phyloP scores from a whole-genome alignment of 345 rosid genomes.

The Acer yangbiense region DNA sequence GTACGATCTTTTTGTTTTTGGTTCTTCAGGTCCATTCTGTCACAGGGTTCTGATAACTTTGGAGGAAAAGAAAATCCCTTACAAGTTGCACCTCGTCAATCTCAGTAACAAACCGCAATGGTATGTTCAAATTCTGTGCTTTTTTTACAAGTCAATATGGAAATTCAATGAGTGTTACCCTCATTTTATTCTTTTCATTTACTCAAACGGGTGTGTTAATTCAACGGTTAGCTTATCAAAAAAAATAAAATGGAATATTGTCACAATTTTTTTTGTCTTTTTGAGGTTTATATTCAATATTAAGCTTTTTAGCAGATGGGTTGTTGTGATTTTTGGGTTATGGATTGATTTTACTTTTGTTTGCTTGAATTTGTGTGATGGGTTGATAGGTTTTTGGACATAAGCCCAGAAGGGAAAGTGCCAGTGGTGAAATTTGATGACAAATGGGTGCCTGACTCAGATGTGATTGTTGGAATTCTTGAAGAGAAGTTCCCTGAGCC shows the following conservation, averaged over 20 bases:
- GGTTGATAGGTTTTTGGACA: conserved; percentile 66
- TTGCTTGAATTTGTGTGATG: background rate
- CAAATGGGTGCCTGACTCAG: conserved; percentile 89
- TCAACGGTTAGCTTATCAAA: background rate
- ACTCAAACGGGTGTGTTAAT: background rate
- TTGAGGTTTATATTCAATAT: background rate
- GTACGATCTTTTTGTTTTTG: background rate
- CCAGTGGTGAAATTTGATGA: conserved; percentile 76
- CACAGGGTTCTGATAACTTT: conserved; percentile 69
- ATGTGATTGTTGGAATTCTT: conserved; percentile 70
- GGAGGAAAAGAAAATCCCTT: conserved; percentile 83
- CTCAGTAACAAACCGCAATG: conserved; percentile 74
- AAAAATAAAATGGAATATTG: background rate
- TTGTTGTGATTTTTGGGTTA: conserved; percentile 14
- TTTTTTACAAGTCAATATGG: background rate
- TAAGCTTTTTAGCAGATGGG: conserved; percentile 17
- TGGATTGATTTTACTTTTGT: background rate
- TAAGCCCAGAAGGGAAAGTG: conserved; percentile 81
- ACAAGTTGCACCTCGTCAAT: conserved; percentile 61
- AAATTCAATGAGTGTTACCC: background rate
- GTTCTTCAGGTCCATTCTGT: conserved; percentile 65
- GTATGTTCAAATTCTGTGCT: conserved; percentile 32
- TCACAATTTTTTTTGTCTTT: background rate
- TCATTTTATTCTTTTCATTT: too few relatives aligned
- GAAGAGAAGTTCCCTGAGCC: conserved; percentile 90